A percentile compares a stretch with the other conserved stretches of the same genome.
These are phyloP conservation scores for Pythium diclinum DNA, from an alignment of 352 stramenopile genomes.

Conservation along the genomic window DNA sequence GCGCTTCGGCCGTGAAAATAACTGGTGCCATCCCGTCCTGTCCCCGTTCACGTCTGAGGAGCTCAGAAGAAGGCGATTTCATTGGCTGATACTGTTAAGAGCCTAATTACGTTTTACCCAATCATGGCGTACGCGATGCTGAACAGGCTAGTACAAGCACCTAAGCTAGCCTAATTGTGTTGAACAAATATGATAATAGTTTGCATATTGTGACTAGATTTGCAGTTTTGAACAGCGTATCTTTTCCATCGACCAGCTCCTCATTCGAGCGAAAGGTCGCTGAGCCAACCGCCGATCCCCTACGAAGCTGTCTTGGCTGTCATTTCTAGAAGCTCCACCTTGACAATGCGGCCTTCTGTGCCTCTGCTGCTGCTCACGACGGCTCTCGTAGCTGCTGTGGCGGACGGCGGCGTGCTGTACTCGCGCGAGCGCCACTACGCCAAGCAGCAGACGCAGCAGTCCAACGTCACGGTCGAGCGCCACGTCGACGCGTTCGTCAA, in stretches of 20 bases:
- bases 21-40: background rate
- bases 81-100: background rate
- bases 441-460: constrained; percentile 9
- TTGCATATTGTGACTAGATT: too few relatives aligned
- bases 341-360: background rate
- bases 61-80: too few relatives aligned
- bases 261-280: background rate
- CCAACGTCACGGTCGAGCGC: constrained; percentile 43
- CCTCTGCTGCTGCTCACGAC: background rate
- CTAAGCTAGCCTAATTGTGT: too few relatives aligned
- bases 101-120: too few relatives aligned
- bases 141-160: too few relatives aligned
- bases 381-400: background rate
- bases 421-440: constrained; percentile 27
- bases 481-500: constrained; percentile 53
- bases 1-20: background rate
- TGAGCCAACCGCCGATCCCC: background rate
- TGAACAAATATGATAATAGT: too few relatives aligned
- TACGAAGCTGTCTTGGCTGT: background rate
- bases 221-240: background rate
- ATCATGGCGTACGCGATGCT: too few relatives aligned
- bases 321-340: background rate
- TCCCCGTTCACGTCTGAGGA: background rate
- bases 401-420: constrained; percentile 22
- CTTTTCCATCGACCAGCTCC: background rate